Base-by-base conservation (phyloP, 805 yeast species). In the Kazachstania africana region DNA sequence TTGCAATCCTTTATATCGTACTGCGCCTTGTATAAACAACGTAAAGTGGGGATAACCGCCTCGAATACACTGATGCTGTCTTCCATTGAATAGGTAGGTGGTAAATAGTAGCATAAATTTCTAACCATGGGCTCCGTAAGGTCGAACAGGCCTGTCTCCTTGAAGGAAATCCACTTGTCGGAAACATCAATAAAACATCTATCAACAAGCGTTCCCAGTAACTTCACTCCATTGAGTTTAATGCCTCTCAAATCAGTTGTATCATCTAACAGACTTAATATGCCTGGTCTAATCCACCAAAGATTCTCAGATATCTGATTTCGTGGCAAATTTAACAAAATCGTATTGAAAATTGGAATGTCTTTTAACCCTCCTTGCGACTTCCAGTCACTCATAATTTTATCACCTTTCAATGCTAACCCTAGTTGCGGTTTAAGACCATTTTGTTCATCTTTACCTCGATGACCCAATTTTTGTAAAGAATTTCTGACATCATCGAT, bases 251-350 rank as follows among this genome's bases (percentile, higher is more conserved):
- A 20, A 33, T 52, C 52, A 6, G 44, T 41, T 1, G 55, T 45
- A 32, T 52, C 51, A 29, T 53, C 59, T 27, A 55, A 20, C 5
- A 53, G 26, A 32, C 52, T 52, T 16, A 53, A 33, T 9, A 55
- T 48, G 3, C 55, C 57, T 3, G 60, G 58, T 6, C 46, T 44
- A 9, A 55, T 47, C 60, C 60, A 55, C 43, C 54, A 40, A 14
- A 55, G 24, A 36, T 53, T 46, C 3, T 45, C 27, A 4, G 56
- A 47, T 1, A 55, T 30, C n/a, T 45, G 37, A 16, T 31, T 31
- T 16, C 37, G 36, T 12, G 32, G 28, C 17, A 52, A 17, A 35
- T 42, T 31, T 8, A 27, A 13, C 8, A 54, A 32, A 5, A 50
- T 37, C 1, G 37, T 31, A 34, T 42, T 40, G 22, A 54, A 44